Conservation (phyloP, 305 asterid genomes). For the Rubia balearica region DNA sequence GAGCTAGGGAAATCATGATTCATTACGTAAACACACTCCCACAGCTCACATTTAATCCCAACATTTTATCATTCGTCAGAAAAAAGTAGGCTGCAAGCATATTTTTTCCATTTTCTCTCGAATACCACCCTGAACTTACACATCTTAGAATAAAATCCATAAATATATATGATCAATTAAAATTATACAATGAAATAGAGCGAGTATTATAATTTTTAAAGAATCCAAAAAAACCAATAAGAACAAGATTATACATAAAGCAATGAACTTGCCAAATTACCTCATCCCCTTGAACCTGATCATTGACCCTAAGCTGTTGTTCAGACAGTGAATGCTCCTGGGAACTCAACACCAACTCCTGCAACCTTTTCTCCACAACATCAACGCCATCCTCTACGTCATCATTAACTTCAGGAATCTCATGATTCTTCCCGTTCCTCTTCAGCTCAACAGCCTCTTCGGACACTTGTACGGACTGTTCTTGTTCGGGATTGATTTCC, state of each 20-base stretch:
- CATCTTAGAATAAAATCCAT: not conserved
- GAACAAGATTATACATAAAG: not conserved
- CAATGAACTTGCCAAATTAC: conserved; percentile 23
- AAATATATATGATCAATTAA: too few species aligned
- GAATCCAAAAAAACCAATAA: too few species aligned
- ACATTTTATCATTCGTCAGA: too few species aligned
- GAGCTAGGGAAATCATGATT: not conserved
- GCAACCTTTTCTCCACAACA: conserved; percentile 37
- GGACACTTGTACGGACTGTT: conserved; percentile 18
- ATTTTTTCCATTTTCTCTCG: too few species aligned
- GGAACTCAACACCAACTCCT: conserved; percentile 39
- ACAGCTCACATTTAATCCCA: not conserved
- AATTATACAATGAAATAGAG: too few species aligned
- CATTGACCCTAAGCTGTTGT: conserved; percentile 47
- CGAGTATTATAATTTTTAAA: too few species aligned
- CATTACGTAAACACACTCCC: not conserved
- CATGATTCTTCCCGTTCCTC: conserved; percentile 16
- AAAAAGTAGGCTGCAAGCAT: too few species aligned
- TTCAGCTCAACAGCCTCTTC: conserved; percentile 13
- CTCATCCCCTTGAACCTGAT: conserved; percentile 85
- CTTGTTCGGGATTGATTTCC: conserved; percentile 14
- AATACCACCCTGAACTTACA: not conserved
- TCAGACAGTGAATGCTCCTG: conserved; percentile 44
- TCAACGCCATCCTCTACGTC: conserved; percentile 27
- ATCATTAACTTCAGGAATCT: conserved; percentile 21